These are phyloP conservation scores for Nicotiana tabacum DNA, from an alignment of 257 asterid species.

Conservation along the genomic window DNA sequence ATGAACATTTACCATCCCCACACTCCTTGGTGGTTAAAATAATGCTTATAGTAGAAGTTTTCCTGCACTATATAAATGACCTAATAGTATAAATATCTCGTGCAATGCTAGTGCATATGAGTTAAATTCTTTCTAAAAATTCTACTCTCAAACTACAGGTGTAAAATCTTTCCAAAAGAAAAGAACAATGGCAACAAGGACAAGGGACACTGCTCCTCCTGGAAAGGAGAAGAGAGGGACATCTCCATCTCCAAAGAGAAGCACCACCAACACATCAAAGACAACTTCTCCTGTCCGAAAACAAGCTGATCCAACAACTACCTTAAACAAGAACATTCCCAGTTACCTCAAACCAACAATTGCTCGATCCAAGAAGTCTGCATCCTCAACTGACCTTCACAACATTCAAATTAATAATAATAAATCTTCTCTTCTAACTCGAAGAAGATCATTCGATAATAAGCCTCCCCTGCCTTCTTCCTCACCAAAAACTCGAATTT, in stretches of 20 bases:
- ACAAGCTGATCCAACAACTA: slow-evolving; percentile 13
- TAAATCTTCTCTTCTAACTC: slow-evolving; percentile 12
- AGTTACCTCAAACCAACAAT: slow-evolving; percentile 51
- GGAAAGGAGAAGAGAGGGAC: slow-evolving; percentile 52
- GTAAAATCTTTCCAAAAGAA: not conserved
- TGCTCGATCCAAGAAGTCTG: slow-evolving; percentile 27
- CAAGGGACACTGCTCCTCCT: slow-evolving; percentile 25
- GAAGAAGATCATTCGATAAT: slow-evolving; percentile 58
- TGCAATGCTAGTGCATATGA: too few relatives aligned
- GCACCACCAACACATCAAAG: slow-evolving; percentile 25
- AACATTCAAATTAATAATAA: not conserved
- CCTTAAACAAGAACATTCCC: slow-evolving; percentile 32
- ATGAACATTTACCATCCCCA: too few relatives aligned
- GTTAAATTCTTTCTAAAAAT: too few relatives aligned
- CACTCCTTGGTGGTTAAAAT: too few relatives aligned
- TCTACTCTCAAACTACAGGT: not conserved
- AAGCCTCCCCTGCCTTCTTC: slow-evolving; percentile 40
- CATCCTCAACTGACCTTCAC: slow-evolving; percentile 5
- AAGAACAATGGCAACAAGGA: slow-evolving; percentile 48
- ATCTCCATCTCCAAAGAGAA: slow-evolving; percentile 30
- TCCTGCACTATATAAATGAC: too few relatives aligned
- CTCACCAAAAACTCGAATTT: slow-evolving; percentile 24
- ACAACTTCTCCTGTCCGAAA: slow-evolving; percentile 15
- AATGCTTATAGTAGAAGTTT: too few relatives aligned
- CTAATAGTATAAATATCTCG: too few relatives aligned